Evolutionary conservation across 768 basidiomycete species (phyloP).

Genomic region (Lactarius indigo): DNA sequence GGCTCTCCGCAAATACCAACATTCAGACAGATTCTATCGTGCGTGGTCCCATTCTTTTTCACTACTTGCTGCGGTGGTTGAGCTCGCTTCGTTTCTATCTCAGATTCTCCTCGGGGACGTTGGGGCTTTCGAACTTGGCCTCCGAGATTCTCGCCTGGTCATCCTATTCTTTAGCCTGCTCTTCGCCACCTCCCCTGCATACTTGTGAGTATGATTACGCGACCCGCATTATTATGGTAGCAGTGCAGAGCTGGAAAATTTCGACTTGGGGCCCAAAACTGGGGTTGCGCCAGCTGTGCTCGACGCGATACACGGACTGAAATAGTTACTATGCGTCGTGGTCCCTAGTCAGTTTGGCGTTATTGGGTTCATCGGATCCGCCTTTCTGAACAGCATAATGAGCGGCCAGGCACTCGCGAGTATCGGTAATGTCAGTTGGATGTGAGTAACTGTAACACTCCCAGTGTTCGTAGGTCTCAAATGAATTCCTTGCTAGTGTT

Average conservation of each 20-base stretch:
- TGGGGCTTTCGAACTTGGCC: slow-evolving; percentile 45
- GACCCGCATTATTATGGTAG: background rate
- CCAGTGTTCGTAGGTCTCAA: background rate
- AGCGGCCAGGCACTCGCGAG: slow-evolving; percentile 59
- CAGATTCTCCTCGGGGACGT: slow-evolving; percentile 46
- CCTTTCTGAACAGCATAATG: slow-evolving; percentile 56
- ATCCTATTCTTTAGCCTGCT: slow-evolving; percentile 47
- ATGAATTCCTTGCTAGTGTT: slow-evolving; percentile 34
- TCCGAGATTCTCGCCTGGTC: slow-evolving; percentile 44
- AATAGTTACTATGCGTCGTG: slow-evolving; percentile 51
- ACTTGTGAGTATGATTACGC: slow-evolving; percentile 34
- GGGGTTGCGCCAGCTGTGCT: slow-evolving; percentile 80
- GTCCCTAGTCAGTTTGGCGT: slow-evolving; percentile 47
- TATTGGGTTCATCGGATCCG: slow-evolving; percentile 51
- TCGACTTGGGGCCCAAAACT: slow-evolving; percentile 73
- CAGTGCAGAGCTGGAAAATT: slow-evolving; percentile 32
- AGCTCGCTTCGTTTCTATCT: background rate
- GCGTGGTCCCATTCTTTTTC: slow-evolving; percentile 2
- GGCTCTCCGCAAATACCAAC: slow-evolving; percentile 40
- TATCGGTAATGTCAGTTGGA: slow-evolving; percentile 49
- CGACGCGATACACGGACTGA: slow-evolving; percentile 49
- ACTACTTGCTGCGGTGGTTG: background rate
- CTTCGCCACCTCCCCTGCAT: slow-evolving; percentile 41
- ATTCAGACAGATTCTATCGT: slow-evolving; percentile 45
- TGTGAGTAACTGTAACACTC: slow-evolving; percentile 32